Percentiles rank a stretch among this genome's conserved stretches.
Conservation (phyloP, 805 yeast species). For the Saccharomycopsis oosterbeekiorum region DNA sequence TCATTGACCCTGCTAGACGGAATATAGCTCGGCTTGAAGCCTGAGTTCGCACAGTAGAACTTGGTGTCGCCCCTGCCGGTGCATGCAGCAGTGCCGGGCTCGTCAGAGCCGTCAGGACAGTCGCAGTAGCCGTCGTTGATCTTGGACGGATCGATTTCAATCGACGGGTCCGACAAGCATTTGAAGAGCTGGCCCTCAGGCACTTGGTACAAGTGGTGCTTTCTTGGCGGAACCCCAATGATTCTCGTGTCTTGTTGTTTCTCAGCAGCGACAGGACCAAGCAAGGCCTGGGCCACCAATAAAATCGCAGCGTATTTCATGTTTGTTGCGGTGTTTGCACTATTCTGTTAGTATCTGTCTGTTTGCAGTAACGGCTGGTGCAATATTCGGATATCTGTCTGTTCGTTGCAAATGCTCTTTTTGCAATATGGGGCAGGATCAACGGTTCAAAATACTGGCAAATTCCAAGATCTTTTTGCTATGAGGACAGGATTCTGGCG, state of each 20-base stretch:
- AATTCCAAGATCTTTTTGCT: too few species aligned
- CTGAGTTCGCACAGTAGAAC: conserved; percentile 73
- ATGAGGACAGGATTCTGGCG: too few species aligned
- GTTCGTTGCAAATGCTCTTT: background rate
- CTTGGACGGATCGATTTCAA: conserved; percentile 46
- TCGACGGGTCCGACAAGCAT: conserved; percentile 61
- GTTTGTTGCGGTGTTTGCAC: background rate
- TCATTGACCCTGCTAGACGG: conserved; percentile 68
- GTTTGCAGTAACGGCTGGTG: background rate
- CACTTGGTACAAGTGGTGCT: conserved; percentile 40
- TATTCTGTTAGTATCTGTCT: background rate
- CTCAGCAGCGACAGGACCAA: background rate
- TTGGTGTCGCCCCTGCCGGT: conserved; percentile 21
- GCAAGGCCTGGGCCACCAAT: background rate
- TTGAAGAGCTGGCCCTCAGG: conserved; percentile 47
- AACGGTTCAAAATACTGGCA: too few species aligned
- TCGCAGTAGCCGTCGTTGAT: conserved; percentile 89
- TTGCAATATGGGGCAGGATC: background rate
- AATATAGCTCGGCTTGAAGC: conserved; percentile 52
- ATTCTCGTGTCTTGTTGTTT: background rate
- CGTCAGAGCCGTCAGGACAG: conserved; percentile 97
- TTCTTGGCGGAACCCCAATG: conserved; percentile 13
- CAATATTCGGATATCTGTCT: background rate
- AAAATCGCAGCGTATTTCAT: background rate
- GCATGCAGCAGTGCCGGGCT: conserved; percentile 92